phyloP scores from a whole-genome alignment of 139 green algal species.

The Limnomonas spitsbergensis region DNA sequence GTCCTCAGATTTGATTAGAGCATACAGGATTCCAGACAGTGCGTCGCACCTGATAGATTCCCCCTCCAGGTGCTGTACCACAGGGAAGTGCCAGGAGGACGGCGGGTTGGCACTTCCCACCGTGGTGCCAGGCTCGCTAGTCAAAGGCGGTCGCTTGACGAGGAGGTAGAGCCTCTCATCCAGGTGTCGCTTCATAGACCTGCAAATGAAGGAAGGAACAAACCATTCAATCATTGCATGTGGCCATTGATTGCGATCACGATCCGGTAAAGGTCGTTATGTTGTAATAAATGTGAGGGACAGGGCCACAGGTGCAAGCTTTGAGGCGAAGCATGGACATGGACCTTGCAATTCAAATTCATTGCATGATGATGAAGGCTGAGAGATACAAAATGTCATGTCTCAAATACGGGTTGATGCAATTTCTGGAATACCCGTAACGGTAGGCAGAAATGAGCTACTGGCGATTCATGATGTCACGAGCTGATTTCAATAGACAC shows the following conservation, averaged over 20 bases:
- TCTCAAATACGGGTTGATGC: too few species aligned
- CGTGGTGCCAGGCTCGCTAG: not conserved
- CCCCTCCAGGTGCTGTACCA: constrained; percentile 7
- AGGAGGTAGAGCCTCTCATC: constrained; percentile 31
- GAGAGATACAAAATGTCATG: too few species aligned
- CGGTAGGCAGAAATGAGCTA: too few species aligned
- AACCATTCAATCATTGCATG: not conserved
- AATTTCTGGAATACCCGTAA: too few species aligned
- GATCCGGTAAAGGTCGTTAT: not conserved
- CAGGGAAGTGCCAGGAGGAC: constrained; percentile 24
- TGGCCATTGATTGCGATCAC: not conserved
- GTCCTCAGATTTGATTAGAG: not conserved
- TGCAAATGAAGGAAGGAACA: not conserved
- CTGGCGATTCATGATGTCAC: too few species aligned
- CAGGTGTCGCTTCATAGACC: constrained; percentile 30
- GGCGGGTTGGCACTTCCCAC: not conserved
- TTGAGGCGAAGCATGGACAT: not conserved
- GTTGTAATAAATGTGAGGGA: not conserved
- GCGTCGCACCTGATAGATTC: constrained; percentile 31
- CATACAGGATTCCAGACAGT: not conserved
- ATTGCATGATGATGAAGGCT: not conserved
- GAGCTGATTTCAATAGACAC: constrained; percentile 4
- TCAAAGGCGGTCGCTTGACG: constrained; percentile 18
- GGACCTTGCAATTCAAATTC: not conserved
- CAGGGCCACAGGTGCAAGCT: not conserved